Base-by-base conservation (phyloP, 192 early-diverging fungal genomes). In the Rhizophagus clarus region DNA sequence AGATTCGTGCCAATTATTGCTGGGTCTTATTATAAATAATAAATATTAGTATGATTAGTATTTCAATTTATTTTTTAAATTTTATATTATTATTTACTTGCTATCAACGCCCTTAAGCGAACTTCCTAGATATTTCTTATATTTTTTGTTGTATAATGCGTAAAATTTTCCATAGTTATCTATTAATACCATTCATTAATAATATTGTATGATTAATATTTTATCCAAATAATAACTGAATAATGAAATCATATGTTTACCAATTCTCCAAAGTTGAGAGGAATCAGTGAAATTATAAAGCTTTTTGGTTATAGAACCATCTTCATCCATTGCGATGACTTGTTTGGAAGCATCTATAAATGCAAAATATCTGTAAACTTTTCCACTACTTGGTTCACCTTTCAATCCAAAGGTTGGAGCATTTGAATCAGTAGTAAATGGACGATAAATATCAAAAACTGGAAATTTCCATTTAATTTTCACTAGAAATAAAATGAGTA, bases 301-400 rank as follows among this genome's bases (percentile, higher is more conserved):
- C 42, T 70, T 12, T 22, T 37, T 70, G 17, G 5, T 34, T 10
- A 70, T 70, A 8, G 12, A 37, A 2, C 34, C 34, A 40, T 70
- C 31, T 12, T 70, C 68, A 22, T 70, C 40, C 22, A 70, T n/a
- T 32, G 32, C 11, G 7, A 70, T 31, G 22, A 37, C 68, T 2
- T 10, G 34, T 70, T 70, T 70, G 37, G 17, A n/a, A 70, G 22
- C 2, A 20, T 70, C 37, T n/a, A 70, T 31, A 22, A 70, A 70
- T 70, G 68, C 68, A 70, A 70, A 70, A 45, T 70, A 70, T 22
- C 68, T 31, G 40, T 70, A 70, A 11, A 70, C 8, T 70, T 69
- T 22, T 69, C 68, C 68, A 69, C 15, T 40, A 37, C 12, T 34
- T 37, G 68, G 20, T 37, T 70, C 68, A 70, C 34, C 22, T 9